Conservation (phyloP, 225 moss, liverwort and hornwort species). For the Marchantia polymorpha region DNA sequence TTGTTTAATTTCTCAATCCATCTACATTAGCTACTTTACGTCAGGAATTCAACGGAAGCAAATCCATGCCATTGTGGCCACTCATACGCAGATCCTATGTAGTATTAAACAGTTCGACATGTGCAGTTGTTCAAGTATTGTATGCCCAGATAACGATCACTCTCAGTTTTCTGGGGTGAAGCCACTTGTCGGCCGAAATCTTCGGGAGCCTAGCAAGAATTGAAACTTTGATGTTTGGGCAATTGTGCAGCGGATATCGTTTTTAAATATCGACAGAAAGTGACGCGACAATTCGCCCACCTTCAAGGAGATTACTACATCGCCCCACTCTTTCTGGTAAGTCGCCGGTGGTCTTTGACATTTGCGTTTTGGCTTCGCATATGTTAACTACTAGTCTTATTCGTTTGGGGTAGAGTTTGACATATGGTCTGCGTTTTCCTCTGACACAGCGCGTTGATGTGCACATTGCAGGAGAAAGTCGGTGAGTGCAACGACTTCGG, state of each 20-base stretch:
- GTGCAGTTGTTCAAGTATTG: no score
- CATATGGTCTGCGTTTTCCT: not conserved
- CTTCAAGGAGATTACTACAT: constrained; percentile 92
- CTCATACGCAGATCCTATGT: no score
- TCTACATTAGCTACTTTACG: no score
- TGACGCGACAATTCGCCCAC: constrained; percentile 83
- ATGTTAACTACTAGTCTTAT: not conserved
- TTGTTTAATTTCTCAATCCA: not conserved
- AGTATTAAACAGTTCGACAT: no score
- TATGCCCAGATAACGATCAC: no score
- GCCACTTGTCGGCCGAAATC: no score
- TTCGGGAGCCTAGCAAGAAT: not conserved
- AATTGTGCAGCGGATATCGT: constrained; percentile 73
- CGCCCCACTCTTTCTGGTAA: constrained; percentile 88
- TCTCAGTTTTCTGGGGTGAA: no score
- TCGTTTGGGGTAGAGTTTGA: not conserved
- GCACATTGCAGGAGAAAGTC: constrained; percentile 45
- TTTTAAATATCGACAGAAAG: constrained; percentile 85
- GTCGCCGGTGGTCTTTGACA: not conserved
- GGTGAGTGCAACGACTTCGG: constrained; percentile 35
- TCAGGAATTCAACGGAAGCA: no score
- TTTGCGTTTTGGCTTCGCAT: not conserved
- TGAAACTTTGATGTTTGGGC: not conserved
- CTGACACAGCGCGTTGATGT: not conserved
- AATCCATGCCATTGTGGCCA: no score